Conservation (phyloP, 1,284 basidiomycete species). For the Ustilago nuda region DNA sequence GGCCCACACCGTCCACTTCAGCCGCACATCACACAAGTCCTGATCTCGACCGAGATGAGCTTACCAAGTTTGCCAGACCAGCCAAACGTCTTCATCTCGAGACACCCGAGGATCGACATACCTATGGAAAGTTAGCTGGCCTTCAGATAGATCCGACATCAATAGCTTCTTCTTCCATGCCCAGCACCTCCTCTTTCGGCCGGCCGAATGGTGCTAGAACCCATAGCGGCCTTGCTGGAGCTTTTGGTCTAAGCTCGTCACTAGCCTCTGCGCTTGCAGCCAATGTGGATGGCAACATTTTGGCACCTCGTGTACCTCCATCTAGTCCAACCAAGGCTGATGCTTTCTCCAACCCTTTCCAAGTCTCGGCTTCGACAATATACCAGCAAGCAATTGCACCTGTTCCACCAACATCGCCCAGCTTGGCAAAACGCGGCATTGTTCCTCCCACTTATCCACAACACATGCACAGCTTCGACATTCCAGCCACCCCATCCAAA, state of each 20-base stretch:
- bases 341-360: slow-evolving; percentile 8
- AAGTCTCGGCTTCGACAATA: slow-evolving; percentile 15
- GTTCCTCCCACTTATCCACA: slow-evolving; percentile 23
- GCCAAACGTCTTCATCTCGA: slow-evolving; percentile 40
- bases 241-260: slow-evolving; percentile 38
- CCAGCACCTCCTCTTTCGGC: slow-evolving; percentile 12
- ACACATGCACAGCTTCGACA: slow-evolving; percentile 14
- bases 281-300: background rate
- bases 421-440: slow-evolving; percentile 8
- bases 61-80: slow-evolving; percentile 35
- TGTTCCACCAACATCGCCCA: slow-evolving; percentile 45
- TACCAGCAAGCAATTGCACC: slow-evolving; percentile 44
- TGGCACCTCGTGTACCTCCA: slow-evolving; percentile 42
- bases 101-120: slow-evolving; percentile 43
- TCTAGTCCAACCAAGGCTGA: slow-evolving; percentile 43
- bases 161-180: slow-evolving; percentile 9
- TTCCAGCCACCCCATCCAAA: background rate
- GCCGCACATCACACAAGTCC: slow-evolving; percentile 17
- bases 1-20: slow-evolving; percentile 14
- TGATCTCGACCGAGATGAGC: slow-evolving; percentile 40
- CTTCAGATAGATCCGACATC: slow-evolving; percentile 35
- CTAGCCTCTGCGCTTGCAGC: slow-evolving; percentile 19
- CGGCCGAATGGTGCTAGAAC: slow-evolving; percentile 11
- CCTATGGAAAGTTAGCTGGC: slow-evolving; percentile 43
- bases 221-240: slow-evolving; percentile 37